Percentiles rank a stretch among this genome's conserved stretches.
Evolutionary conservation across 1,139 yeast species (phyloP).

Genomic region (Eremothecium coryli): DNA sequence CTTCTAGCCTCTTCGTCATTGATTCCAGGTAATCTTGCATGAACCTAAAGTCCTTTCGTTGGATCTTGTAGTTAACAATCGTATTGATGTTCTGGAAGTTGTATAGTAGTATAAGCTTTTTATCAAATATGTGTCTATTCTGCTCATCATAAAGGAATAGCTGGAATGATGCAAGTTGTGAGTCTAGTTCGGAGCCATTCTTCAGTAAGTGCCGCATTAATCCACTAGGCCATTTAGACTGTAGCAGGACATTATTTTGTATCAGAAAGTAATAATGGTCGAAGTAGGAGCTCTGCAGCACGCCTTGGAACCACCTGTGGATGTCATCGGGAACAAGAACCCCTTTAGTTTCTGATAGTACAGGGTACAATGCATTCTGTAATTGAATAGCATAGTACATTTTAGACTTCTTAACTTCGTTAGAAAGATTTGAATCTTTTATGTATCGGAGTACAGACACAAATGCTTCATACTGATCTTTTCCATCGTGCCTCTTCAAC

Average conservation of each 20-base stretch:
- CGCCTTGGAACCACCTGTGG: conserved; percentile 24
- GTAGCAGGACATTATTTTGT: conserved; percentile 18
- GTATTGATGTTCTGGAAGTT: conserved; percentile 17
- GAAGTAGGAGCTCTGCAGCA: conserved; percentile 14
- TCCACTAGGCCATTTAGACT: conserved; percentile 11
- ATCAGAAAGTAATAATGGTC: conserved; percentile 23
- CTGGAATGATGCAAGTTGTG: conserved; percentile 23
- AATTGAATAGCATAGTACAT: conserved; percentile 14
- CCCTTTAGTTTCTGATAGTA: conserved; percentile 9
- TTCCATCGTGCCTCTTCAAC: conserved; percentile 6
- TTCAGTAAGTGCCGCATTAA: conserved; percentile 16
- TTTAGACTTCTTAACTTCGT: conserved; percentile 9
- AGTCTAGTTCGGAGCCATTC: conserved; percentile 23
- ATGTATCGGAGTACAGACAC: conserved; percentile 7
- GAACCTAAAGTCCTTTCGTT: conserved; percentile 14
- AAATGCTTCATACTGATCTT: conserved; percentile 11
- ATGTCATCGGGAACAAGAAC: conserved; percentile 18
- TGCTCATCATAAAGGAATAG: conserved; percentile 15
- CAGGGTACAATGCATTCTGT: conserved; percentile 16
- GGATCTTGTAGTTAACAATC: conserved; percentile 14
- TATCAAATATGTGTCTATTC: conserved; percentile 10
- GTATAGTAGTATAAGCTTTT: conserved; percentile 19
- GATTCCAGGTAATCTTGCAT: conserved; percentile 20
- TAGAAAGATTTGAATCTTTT: conserved; percentile 4
- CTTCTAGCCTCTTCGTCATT: conserved; percentile 18